These are phyloP conservation scores for Pseudocercospora eumusae DNA, from an alignment of 2,329 filamentous ascomycete genomes.

Conservation along the genomic window DNA sequence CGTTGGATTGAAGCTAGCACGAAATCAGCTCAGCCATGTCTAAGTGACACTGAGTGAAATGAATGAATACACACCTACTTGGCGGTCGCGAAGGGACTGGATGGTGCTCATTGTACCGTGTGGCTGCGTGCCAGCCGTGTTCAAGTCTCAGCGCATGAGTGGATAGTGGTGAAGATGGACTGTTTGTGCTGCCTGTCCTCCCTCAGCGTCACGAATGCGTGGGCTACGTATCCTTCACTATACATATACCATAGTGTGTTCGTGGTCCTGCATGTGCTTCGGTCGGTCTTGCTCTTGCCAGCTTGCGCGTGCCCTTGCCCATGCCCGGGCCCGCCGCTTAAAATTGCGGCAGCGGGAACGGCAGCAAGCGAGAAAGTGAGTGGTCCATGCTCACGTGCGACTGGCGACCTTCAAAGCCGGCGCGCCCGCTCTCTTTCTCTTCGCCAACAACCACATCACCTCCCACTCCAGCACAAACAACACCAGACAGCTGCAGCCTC, in stretches of 20 bases:
- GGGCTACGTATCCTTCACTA: constrained; percentile 6
- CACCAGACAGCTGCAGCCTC: constrained; percentile 14
- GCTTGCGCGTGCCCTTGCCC: background rate
- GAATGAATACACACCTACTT: constrained; percentile 61
- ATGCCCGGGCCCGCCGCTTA: background rate
- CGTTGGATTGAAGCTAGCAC: constrained; percentile 81
- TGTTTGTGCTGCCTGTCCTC: background rate
- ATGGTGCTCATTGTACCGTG: constrained; percentile 55
- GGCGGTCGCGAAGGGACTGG: constrained; percentile 67
- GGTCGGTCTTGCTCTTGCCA: constrained; percentile 4
- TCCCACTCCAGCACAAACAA: constrained; percentile 11
- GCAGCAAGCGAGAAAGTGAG: background rate
- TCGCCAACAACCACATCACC: constrained; percentile 15
- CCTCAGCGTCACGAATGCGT: background rate
- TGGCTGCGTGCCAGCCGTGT: constrained; percentile 36
- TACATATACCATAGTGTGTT: background rate
- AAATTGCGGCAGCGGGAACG: background rate
- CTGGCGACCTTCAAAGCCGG: background rate
- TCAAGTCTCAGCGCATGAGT: constrained; percentile 34
- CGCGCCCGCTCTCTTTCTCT: constrained; percentile 3
- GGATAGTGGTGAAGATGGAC: background rate
- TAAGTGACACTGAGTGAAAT: constrained; percentile 22
- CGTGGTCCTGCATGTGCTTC: constrained; percentile 2
- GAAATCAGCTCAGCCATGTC: constrained; percentile 16
- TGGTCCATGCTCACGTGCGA: background rate